Base-by-base conservation (phyloP, 2,329 filamentous ascomycete species). In the Fonsecaea multimorphosa region DNA sequence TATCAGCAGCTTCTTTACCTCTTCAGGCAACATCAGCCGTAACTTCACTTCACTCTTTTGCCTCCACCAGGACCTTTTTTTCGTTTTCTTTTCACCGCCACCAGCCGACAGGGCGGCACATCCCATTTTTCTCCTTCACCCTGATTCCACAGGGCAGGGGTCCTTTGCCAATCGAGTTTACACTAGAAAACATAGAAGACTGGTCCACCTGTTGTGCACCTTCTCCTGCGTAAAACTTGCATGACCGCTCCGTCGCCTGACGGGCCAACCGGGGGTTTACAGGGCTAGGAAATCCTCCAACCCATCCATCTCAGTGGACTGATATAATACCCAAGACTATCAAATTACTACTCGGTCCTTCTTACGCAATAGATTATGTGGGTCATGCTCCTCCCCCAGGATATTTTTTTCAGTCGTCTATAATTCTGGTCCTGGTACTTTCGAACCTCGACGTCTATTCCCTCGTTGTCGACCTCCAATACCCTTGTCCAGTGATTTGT, bases 21-120 rank as follows among this genome's bases (percentile, higher is more conserved):
- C 19, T 64, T 67, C 58, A n/a, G 58, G 65, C 38, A 64, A 62
- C 36, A 46, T 8, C 29, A 64, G 64, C 65, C 60, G 14, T 29
- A 24, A n/a, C 22, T 54, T 31, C 32, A 22, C 32, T 49, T 44
- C 8, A 27, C 31, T 32, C n/a, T 40, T 29, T 63, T 44, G 52
- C 29, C 60, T 57, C 60, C 60, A 56, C 60, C 16, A 2, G 2
- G 14, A 34, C 9, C 12, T 2, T 31, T 36, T 14, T n/a, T 2
- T 40, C 29, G 27, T 16, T 34, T 54, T 34, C 52, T 63, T 57
- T 57, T 63, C 60, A 63, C 60, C 60, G 60, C 60, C 53, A 51
- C 52, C 51, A 57, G 32, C 49, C 59, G 31, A 29, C 27, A 58
- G 38, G 38, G 53, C 38, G 9, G 49, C 27, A 59, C 29, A 31